phyloP scores from a whole-genome alignment of 2,329 filamentous ascomycete genomes.

The Apiospora sp. region DNA sequence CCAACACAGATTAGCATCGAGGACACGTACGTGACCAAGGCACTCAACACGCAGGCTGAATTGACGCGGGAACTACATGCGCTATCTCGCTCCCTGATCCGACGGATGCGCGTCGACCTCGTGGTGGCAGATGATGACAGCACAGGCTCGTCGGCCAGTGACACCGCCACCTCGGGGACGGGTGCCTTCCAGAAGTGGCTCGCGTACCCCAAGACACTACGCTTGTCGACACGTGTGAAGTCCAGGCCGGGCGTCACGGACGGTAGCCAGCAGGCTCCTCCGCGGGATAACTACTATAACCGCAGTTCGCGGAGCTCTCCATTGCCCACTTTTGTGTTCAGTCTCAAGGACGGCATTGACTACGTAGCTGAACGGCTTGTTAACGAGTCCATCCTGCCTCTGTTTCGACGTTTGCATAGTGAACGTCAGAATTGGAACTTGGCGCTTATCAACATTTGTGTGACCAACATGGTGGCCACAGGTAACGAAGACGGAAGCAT shows the following conservation, averaged over 20 bases:
- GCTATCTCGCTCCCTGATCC: slow-evolving; percentile 74
- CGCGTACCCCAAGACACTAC: slow-evolving; percentile 81
- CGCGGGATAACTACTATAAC: slow-evolving; percentile 65
- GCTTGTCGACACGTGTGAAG: slow-evolving; percentile 77
- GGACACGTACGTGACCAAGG: slow-evolving; percentile 79
- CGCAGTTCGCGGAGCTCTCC: slow-evolving; percentile 79
- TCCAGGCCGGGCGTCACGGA: slow-evolving; percentile 46
- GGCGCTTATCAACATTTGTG: slow-evolving; percentile 85
- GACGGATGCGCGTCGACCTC: slow-evolving; percentile 81
- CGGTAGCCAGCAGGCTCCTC: slow-evolving; percentile 51
- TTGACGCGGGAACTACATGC: slow-evolving; percentile 74
- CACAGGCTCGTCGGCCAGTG: slow-evolving; percentile 25
- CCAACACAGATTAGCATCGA: slow-evolving; percentile 94
- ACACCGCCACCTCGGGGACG: slow-evolving; percentile 42
- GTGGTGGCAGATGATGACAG: slow-evolving; percentile 55
- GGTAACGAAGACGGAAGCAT: slow-evolving; percentile 53
- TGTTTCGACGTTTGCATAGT: slow-evolving; percentile 79
- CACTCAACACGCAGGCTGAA: slow-evolving; percentile 69
- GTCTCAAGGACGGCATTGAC: slow-evolving; percentile 63
- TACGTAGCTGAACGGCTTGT: slow-evolving; percentile 73
- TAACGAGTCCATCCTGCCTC: slow-evolving; percentile 69
- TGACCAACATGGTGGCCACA: slow-evolving; percentile 78
- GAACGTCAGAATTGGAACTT: slow-evolving; percentile 78
- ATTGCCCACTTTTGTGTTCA: slow-evolving; percentile 78
- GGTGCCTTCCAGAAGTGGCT: slow-evolving; percentile 63